Evolutionary conservation across 495 filamentous ascomycete genomes (phyloP).

Genomic region (Aspergillus mulundensis): DNA sequence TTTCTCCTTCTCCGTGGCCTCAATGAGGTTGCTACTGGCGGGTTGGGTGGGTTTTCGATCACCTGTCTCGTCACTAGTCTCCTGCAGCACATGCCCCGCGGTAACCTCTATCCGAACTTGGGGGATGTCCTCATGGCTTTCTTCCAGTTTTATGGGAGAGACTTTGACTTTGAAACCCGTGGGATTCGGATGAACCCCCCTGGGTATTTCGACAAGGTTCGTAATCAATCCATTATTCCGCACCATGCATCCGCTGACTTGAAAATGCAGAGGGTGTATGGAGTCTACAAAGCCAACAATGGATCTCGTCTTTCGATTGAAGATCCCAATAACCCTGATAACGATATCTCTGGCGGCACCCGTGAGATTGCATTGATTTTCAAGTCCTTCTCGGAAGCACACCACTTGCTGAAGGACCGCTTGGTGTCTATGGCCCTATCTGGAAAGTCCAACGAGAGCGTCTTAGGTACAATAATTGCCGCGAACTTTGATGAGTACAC

Average conservation of each 20-base stretch:
- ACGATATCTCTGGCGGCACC: slow-evolving; percentile 85
- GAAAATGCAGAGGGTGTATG: slow-evolving; percentile 18
- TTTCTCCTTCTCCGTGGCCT: slow-evolving; percentile 82
- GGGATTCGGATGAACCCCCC: slow-evolving; percentile 76
- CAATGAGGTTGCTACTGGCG: slow-evolving; percentile 85
- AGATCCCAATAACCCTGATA: slow-evolving; percentile 78
- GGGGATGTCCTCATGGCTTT: slow-evolving; percentile 81
- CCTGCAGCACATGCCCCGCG: slow-evolving; percentile 69
- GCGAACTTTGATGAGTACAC: slow-evolving; percentile 70
- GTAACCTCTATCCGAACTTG: slow-evolving; percentile 59
- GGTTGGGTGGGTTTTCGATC: slow-evolving; percentile 90
- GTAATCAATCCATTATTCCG: slow-evolving; percentile 8
- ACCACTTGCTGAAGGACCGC: slow-evolving; percentile 48
- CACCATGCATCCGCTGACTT: slow-evolving; percentile 1
- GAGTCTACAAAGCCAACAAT: slow-evolving; percentile 31
- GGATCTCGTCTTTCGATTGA: slow-evolving; percentile 65
- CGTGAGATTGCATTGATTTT: slow-evolving; percentile 59
- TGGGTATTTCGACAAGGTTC: slow-evolving; percentile 67
- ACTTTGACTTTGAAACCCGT: slow-evolving; percentile 59
- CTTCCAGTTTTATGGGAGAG: slow-evolving; percentile 79
- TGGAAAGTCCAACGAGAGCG: slow-evolving; percentile 39
- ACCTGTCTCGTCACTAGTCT: slow-evolving; percentile 89
- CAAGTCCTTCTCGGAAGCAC: slow-evolving; percentile 59
- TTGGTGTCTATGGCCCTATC: slow-evolving; percentile 45
- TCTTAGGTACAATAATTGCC: slow-evolving; percentile 62